Percentiles rank a stretch among this genome's conserved stretches.
phyloP scores from a whole-genome alignment of 1,284 basidiomycete genomes.

The Fomes fomentarius region DNA sequence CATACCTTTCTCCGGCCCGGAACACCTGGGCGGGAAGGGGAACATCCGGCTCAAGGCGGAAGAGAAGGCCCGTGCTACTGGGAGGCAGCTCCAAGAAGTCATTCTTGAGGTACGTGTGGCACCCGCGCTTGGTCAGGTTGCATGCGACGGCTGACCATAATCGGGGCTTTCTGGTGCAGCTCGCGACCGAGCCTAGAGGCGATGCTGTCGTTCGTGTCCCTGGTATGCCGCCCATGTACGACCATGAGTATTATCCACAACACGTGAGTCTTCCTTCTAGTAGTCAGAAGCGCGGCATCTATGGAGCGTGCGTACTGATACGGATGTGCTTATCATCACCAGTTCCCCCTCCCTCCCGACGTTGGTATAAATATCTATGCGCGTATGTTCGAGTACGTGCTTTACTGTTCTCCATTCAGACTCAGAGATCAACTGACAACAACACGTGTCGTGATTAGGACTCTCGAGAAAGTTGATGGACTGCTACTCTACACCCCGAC shows the following conservation, averaged over 20 bases:
- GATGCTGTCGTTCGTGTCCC: conserved; percentile 22
- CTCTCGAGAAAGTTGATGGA: conserved; percentile 13
- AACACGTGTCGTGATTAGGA: conserved; percentile 5
- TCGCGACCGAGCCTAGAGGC: conserved; percentile 11
- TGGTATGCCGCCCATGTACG: conserved; percentile 28
- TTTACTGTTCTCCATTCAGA: no score
- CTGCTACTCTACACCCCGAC: conserved; percentile 16
- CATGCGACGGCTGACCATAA: no score
- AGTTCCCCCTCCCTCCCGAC: neutral
- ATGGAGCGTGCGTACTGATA: no score
- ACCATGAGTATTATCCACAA: conserved; percentile 28
- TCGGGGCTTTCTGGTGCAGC: no score
- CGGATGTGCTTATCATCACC: no score
- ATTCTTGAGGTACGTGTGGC: conserved; percentile 12
- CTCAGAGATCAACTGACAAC: no score
- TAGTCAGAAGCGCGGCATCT: no score
- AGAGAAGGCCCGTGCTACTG: conserved; percentile 13
- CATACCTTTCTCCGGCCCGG: conserved; percentile 21
- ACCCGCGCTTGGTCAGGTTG: no score
- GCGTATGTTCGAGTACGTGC: conserved; percentile 1
- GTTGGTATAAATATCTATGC: conserved; percentile 4
- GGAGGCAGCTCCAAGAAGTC: conserved; percentile 11
- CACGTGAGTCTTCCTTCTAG: conserved; percentile 24
- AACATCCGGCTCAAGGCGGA: conserved; percentile 15
- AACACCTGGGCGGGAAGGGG: conserved; percentile 19